Percentiles rank a stretch among this genome's conserved stretches.
phyloP scores from a whole-genome alignment of 208 protist species.

The Porcisia deanei region DNA sequence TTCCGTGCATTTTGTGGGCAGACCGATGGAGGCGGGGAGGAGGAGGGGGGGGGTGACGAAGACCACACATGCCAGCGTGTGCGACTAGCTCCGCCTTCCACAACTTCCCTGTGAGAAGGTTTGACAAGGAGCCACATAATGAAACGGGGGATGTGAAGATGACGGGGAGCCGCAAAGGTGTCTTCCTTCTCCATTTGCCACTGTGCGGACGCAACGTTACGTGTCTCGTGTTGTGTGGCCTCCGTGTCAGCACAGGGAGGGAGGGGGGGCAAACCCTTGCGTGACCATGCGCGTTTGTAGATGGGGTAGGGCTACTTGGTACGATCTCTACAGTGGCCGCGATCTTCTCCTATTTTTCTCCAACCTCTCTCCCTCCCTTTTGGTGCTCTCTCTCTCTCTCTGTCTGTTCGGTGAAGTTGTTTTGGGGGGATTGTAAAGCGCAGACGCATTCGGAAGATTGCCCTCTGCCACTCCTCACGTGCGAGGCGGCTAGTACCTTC shows the following conservation, averaged over 20 bases:
- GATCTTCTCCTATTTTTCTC: background rate
- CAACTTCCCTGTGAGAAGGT: background rate
- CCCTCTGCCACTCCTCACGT: background rate
- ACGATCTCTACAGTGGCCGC: background rate
- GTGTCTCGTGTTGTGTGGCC: too few species aligned
- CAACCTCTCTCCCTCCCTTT: background rate
- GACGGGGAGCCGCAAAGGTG: background rate
- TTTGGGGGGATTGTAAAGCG: background rate
- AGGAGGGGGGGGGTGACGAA: background rate
- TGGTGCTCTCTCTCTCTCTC: background rate
- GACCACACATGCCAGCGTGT: background rate
- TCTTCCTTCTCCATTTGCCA: background rate
- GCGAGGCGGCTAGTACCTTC: background rate
- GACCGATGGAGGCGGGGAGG: too few species aligned
- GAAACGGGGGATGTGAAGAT: too few species aligned
- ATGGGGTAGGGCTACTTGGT: background rate
- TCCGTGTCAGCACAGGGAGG: background rate
- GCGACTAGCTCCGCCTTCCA: background rate
- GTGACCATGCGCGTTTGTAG: background rate
- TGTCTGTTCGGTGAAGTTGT: too few species aligned
- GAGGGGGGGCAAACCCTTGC: background rate
- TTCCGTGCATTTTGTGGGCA: background rate
- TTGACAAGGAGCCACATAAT: background rate
- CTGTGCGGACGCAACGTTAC: background rate
- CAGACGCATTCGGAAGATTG: slow-evolving; percentile 1